phyloP scores from a whole-genome alignment of 495 filamentous ascomycete species.

The Wilcoxina mikolae region DNA sequence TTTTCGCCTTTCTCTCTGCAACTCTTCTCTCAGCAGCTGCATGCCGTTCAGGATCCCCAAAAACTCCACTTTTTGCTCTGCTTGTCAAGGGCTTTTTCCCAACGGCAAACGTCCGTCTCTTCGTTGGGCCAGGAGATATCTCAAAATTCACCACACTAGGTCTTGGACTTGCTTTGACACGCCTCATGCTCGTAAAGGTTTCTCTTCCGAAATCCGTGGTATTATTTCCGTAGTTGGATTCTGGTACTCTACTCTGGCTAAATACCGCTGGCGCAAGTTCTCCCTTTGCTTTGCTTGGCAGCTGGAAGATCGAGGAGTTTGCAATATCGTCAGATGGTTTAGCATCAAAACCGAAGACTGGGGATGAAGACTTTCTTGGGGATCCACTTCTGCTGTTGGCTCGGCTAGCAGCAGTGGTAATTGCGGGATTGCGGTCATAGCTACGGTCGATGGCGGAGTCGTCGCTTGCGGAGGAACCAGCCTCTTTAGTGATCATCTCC shows the following conservation, averaged over 20 bases:
- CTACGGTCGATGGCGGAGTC: slow-evolving; percentile 25
- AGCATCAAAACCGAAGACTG: background rate
- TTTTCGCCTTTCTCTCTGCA: slow-evolving; percentile 20
- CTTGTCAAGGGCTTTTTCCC: background rate
- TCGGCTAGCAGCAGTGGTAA: background rate
- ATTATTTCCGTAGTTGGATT: background rate
- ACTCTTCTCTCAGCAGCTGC: slow-evolving; percentile 22
- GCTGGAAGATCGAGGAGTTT: background rate
- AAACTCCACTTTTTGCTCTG: background rate
- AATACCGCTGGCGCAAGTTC: background rate
- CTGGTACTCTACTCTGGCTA: background rate
- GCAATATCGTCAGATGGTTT: background rate
- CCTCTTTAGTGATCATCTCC: background rate
- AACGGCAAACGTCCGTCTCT: background rate
- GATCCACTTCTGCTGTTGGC: background rate
- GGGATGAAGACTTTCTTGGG: background rate
- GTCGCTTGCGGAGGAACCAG: slow-evolving; percentile 12
- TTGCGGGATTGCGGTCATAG: slow-evolving; percentile 18
- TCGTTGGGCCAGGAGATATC: background rate
- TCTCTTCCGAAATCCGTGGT: background rate
- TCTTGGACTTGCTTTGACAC: background rate
- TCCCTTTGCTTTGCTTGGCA: background rate
- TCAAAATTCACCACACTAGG: slow-evolving; percentile 1
- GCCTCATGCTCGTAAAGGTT: background rate
- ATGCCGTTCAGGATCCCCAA: slow-evolving; percentile 18